These are phyloP conservation scores for Aspergillus sp. DNA, from an alignment of 2,329 filamentous ascomycete species.

Conservation along the genomic window DNA sequence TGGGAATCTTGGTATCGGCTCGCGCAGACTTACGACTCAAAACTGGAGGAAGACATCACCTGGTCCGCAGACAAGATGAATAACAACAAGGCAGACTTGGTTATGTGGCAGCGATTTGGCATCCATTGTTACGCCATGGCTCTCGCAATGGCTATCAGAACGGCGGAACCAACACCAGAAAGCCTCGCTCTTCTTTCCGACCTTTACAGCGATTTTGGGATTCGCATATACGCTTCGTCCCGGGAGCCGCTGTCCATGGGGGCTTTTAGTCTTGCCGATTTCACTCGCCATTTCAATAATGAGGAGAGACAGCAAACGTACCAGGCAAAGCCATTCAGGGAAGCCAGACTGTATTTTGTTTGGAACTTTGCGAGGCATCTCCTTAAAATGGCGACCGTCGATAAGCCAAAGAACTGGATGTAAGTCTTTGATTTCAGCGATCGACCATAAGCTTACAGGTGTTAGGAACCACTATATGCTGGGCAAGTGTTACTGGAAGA, in stretches of 20 bases:
- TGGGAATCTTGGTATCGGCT: conserved; percentile 91
- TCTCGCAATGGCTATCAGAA: conserved; percentile 50
- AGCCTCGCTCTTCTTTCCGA: conserved; percentile 51
- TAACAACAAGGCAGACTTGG: conserved; percentile 64
- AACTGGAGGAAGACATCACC: conserved; percentile 75
- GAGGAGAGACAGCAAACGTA: conserved; percentile 47
- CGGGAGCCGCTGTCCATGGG: conserved; percentile 60
- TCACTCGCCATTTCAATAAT: conserved; percentile 52
- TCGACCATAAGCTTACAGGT: conserved; percentile 13
- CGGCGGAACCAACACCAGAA: conserved; percentile 45
- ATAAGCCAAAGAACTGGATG: conserved; percentile 56
- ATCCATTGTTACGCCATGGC: conserved; percentile 76
- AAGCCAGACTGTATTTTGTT: conserved; percentile 50
- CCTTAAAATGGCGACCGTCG: conserved; percentile 49
- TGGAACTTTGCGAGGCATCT: conserved; percentile 58
- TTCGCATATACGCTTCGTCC: conserved; percentile 59
- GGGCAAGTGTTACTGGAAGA: conserved; percentile 64
- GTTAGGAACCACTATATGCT: conserved; percentile 56
- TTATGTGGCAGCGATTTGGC: conserved; percentile 65
- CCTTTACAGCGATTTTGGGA: conserved; percentile 60
- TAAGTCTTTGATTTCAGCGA: conserved; percentile 24
- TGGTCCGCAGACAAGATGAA: conserved; percentile 91
- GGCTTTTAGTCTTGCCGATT: conserved; percentile 54
- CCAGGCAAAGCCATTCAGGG: conserved; percentile 47
- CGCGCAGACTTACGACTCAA: conserved; percentile 78